phyloP scores from a whole-genome alignment of 2,329 filamentous ascomycete genomes.

The Grosmannia clavigera region DNA sequence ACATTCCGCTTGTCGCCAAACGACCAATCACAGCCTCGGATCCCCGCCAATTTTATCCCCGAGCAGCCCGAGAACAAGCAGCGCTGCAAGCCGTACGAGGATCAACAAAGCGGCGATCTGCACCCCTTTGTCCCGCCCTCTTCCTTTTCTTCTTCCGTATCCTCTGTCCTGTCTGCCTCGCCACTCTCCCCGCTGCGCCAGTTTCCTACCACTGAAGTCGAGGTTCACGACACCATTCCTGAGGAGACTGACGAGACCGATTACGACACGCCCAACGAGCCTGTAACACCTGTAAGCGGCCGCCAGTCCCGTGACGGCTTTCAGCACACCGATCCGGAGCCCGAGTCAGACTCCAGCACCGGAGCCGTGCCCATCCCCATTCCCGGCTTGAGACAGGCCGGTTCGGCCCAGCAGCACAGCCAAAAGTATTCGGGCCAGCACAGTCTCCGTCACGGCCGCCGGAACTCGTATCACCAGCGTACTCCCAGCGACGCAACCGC shows the following conservation, averaged over 20 bases:
- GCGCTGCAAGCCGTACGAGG: background rate
- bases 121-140: background rate
- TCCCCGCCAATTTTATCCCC: background rate
- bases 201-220: conserved; percentile 26
- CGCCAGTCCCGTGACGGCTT: conserved; percentile 42
- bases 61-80: background rate
- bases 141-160: background rate
- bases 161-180: conserved; percentile 11
- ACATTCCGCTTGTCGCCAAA: background rate
- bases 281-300: conserved; percentile 47
- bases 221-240: conserved; percentile 39
- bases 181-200: conserved; percentile 32
- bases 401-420: conserved; percentile 15
- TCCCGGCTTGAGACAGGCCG: conserved; percentile 11
- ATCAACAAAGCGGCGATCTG: background rate
- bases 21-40: conserved; percentile 4
- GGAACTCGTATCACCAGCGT: background rate
- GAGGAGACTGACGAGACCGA: conserved; percentile 49
- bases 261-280: conserved; percentile 47
- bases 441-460: conserved; percentile 4
- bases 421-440: conserved; percentile 10
- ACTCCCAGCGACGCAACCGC: background rate
- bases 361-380: background rate
- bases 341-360: conserved; percentile 15
- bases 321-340: conserved; percentile 24